Conservation (phyloP, 495 filamentous ascomycete species). For the Annulohypoxylon nitens region DNA sequence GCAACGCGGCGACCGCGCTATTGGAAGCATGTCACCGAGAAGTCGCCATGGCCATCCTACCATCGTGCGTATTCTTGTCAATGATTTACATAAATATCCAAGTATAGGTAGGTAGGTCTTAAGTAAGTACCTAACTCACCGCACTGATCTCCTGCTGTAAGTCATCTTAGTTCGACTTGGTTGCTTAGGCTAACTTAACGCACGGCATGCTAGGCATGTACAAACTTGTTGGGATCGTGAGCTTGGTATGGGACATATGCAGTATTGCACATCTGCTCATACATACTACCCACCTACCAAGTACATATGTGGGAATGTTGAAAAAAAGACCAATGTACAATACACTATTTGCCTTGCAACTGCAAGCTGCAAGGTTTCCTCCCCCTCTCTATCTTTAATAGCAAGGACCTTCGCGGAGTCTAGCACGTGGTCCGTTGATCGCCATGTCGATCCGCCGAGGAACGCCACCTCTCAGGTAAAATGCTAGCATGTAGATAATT, state of each 20-base stretch:
- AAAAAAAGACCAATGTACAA: background rate
- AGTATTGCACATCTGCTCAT: background rate
- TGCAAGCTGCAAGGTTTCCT: slow-evolving; percentile 33
- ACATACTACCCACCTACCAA: background rate
- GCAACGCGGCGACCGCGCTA: slow-evolving; percentile 21
- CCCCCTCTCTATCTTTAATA: slow-evolving; percentile 33
- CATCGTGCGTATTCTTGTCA: background rate
- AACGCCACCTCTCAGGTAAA: slow-evolving; percentile 12
- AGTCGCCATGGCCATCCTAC: background rate
- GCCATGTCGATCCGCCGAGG: slow-evolving; percentile 32
- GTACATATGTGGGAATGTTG: background rate
- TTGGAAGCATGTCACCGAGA: slow-evolving; percentile 6
- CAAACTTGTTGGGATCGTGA: background rate
- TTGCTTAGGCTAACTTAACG: background rate
- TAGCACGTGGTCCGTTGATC: slow-evolving; percentile 43
- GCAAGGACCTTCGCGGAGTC: slow-evolving; percentile 27
- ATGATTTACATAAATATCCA: background rate
- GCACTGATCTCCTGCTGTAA: background rate
- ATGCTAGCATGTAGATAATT: background rate
- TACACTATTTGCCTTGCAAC: background rate
- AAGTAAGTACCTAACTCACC: background rate
- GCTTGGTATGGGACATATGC: too few relatives aligned
- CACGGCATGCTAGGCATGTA: background rate
- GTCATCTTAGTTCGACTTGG: slow-evolving; percentile 3
- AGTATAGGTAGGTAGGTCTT: background rate